Evolutionary conservation across 441 rosid species (phyloP).

Genomic region (Brassica hybrid): DNA sequence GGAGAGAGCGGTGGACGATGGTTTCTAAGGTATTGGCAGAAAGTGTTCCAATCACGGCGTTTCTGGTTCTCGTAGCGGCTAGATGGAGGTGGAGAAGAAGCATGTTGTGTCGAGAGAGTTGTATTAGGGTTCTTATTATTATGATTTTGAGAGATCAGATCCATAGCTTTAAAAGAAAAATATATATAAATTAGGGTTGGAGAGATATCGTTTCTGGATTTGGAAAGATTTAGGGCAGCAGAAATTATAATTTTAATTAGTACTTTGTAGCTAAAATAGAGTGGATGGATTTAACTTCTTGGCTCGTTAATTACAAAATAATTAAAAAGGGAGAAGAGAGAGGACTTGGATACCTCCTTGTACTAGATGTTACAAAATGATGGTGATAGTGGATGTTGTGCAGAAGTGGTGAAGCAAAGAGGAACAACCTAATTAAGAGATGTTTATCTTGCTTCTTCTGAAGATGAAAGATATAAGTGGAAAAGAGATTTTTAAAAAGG

Average conservation of each 20-base stretch:
- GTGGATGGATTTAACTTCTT: background rate
- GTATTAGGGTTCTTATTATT: no score
- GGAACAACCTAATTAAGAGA: constrained; percentile 15
- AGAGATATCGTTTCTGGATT: constrained; percentile 11
- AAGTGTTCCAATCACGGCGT: constrained; percentile 54
- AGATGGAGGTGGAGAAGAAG: constrained; percentile 35
- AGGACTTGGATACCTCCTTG: background rate
- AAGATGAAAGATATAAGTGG: constrained; percentile 37
- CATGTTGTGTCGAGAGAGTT: constrained; percentile 24
- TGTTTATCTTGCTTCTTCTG: constrained; percentile 5
- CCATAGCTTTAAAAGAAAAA: constrained; percentile 48
- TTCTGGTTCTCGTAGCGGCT: constrained; percentile 54
- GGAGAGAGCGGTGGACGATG: constrained; percentile 49
- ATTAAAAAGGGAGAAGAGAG: background rate
- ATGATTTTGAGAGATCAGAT: constrained; percentile 52
- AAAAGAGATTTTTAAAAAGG: no score
- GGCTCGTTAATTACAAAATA: background rate
- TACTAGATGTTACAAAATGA: constrained; percentile 18
- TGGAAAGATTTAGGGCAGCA: constrained; percentile 12
- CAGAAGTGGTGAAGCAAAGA: constrained; percentile 38
- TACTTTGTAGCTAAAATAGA: background rate
- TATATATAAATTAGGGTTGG: background rate
- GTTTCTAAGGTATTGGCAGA: constrained; percentile 51
- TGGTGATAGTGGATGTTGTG: constrained; percentile 8
- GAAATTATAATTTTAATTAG: constrained; percentile 17